phyloP scores from a whole-genome alignment of 148 eudicot species.

The Chenopodium formosanum region DNA sequence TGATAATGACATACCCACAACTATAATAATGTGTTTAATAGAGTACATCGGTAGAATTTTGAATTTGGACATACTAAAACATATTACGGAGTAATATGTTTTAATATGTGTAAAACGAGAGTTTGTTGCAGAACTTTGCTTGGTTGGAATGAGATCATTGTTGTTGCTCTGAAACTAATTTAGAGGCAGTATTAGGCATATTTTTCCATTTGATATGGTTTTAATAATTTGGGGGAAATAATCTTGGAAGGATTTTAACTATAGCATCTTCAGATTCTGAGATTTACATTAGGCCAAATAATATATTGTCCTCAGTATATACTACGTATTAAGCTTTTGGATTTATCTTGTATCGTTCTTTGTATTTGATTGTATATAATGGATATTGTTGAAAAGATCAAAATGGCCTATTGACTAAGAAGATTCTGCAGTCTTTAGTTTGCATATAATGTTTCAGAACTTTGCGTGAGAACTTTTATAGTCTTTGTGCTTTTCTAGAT shows the following conservation, averaged over 20 bases:
- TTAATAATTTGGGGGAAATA: background rate
- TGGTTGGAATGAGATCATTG: background rate
- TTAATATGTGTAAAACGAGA: background rate
- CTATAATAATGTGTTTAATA: no score
- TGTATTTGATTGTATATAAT: background rate
- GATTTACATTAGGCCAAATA: background rate
- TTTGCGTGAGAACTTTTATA: background rate
- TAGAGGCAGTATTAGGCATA: background rate
- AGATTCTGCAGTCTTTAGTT: background rate
- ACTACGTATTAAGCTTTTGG: no score
- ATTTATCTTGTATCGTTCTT: no score
- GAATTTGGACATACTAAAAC: no score
- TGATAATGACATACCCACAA: no score
- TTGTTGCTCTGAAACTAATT: background rate
- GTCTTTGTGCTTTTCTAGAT: background rate
- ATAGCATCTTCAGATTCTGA: background rate
- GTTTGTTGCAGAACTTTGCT: no score
- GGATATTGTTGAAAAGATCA: no score
- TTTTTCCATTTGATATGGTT: background rate
- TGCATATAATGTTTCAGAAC: background rate
- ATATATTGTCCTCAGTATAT: background rate
- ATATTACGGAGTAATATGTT: no score
- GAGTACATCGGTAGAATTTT: no score
- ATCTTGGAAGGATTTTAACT: background rate
- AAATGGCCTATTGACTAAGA: background rate